Evolutionary conservation across 2,329 filamentous ascomycete species (phyloP).

Genomic region (Xylariaceae sp.): DNA sequence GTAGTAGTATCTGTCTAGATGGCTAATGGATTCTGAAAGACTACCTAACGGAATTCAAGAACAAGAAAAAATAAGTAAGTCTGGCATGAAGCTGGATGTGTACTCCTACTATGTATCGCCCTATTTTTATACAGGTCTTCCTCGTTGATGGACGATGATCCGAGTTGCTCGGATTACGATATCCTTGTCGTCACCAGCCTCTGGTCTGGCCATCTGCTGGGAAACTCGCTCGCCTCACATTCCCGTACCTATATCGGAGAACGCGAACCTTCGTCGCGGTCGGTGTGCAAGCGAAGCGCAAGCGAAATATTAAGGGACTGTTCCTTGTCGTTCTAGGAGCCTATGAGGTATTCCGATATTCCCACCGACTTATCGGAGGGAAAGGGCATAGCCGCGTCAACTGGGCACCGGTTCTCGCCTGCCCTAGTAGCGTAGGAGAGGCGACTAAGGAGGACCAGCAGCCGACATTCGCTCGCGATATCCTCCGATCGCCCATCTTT

Average conservation of each 20-base stretch:
- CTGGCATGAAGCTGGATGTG: not conserved
- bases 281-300: not conserved
- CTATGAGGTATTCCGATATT: not conserved
- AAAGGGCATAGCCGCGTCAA: not conserved
- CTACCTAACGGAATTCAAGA: too few relatives aligned
- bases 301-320: not conserved
- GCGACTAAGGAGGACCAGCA: not conserved
- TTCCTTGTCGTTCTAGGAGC: not conserved
- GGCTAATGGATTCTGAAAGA: slow-evolving; percentile 7
- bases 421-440: not conserved
- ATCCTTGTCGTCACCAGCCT: not conserved
- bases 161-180: not conserved
- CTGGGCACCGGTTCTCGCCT: not conserved
- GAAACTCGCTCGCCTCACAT: not conserved
- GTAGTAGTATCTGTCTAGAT: slow-evolving; percentile 5
- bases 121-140: not conserved
- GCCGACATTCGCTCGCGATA: not conserved
- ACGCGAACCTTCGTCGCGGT: not conserved
- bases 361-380: not conserved
- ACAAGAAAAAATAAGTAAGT: slow-evolving; percentile 21
- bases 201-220: not conserved
- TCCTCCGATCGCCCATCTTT: not conserved
- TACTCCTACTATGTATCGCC: slow-evolving; percentile 3
- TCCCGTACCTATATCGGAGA: not conserved
- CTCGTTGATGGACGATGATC: not conserved